phyloP scores from a whole-genome alignment of 345 rosid species.

The Eucalyptus marginata region DNA sequence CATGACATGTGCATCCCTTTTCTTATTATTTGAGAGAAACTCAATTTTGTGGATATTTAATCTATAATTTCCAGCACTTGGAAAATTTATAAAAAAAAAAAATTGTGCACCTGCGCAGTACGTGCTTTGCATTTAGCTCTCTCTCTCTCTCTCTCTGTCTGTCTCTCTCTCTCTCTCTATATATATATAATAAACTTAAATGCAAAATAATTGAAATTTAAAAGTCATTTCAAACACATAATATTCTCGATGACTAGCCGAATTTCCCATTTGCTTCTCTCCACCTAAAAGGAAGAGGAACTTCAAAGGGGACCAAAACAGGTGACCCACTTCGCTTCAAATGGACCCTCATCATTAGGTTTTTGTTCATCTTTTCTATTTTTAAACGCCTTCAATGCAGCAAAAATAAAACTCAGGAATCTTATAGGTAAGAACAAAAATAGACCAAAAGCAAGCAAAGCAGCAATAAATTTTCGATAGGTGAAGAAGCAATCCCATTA shows the following conservation, averaged over 20 bases:
- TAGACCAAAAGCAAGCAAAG: neutral
- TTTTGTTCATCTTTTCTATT: neutral
- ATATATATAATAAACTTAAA: neutral
- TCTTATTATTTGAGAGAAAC: neutral
- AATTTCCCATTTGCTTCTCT: neutral
- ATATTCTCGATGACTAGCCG: neutral
- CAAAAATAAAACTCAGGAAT: neutral
- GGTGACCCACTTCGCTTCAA: neutral
- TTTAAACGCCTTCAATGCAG: neutral
- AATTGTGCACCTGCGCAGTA: neutral
- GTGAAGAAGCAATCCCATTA: neutral
- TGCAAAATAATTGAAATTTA: neutral
- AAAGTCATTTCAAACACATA: neutral
- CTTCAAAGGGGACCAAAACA: neutral
- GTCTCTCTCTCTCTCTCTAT: too few relatives aligned
- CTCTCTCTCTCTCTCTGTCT: too few relatives aligned
- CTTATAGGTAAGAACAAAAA: neutral
- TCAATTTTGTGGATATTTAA: neutral
- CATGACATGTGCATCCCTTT: neutral
- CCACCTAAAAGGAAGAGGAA: neutral
- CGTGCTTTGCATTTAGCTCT: neutral
- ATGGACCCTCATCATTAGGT: neutral
- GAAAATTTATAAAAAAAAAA: fast-evolving
- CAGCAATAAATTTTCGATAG: neutral
- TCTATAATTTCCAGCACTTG: neutral